These are phyloP conservation scores for Colletotrichum sp. DNA, from an alignment of 2,329 filamentous ascomycete species.

Conservation along the genomic window DNA sequence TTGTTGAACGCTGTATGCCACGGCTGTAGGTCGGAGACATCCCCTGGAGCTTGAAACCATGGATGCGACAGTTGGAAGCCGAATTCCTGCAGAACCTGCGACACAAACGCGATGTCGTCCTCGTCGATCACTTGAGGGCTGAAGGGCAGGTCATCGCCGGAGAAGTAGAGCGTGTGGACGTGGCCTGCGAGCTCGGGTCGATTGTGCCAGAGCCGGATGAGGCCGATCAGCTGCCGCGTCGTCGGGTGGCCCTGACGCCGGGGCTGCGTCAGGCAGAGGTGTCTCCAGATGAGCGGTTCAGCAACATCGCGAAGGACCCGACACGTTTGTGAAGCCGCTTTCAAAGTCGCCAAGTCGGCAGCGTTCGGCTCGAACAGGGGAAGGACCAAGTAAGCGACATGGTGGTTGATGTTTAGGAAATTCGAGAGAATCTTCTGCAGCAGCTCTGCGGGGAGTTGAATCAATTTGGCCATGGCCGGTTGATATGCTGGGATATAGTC, in stretches of 20 bases:
- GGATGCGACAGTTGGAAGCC: not conserved
- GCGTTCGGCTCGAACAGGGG: not conserved
- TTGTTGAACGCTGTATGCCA: not conserved
- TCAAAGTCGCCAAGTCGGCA: not conserved
- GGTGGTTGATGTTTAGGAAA: not conserved
- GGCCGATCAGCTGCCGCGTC: not conserved
- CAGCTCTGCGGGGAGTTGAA: not conserved
- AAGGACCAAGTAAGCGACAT: not conserved
- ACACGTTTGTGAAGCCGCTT: not conserved
- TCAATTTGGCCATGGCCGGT: not conserved
- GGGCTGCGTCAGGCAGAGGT: not conserved
- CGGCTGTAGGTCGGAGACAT: not conserved
- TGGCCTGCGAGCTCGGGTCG: not conserved
- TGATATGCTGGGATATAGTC: not conserved
- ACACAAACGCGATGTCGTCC: not conserved
- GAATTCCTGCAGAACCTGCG: not conserved
- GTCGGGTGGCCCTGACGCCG: not conserved
- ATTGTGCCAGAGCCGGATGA: not conserved
- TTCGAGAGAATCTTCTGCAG: not conserved
- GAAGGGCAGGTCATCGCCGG: not conserved
- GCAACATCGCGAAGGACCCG: not conserved
- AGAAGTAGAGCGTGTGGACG: not conserved
- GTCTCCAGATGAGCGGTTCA: not conserved
- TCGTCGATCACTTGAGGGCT: not conserved
- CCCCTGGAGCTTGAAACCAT: accelerated